phyloP scores from a whole-genome alignment of 768 basidiomycete species.

The Mycena leptocephala region DNA sequence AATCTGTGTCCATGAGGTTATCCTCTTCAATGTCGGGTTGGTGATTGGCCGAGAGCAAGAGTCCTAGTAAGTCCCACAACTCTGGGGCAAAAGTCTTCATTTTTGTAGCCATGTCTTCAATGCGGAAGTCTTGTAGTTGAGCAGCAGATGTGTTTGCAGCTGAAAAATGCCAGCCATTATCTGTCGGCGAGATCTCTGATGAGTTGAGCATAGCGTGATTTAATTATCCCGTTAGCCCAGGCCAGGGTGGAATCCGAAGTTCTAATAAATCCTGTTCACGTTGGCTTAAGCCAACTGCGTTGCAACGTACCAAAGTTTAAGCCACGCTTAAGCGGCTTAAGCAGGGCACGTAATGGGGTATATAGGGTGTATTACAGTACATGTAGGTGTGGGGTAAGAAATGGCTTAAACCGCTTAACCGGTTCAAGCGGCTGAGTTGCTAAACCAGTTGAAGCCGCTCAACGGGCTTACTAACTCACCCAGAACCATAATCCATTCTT shows the following conservation, averaged over 20 bases:
- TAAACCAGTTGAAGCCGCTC: too few species aligned
- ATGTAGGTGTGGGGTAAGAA: too few species aligned
- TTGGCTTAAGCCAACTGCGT: too few species aligned
- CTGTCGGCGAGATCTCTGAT: constrained; percentile 1
- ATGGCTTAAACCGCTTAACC: too few species aligned
- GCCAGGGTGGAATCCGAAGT: background rate
- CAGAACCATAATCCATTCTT: too few species aligned
- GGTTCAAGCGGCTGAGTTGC: too few species aligned
- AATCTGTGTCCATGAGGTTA: background rate
- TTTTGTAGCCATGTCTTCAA: constrained; percentile 27
- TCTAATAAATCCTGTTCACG: too few species aligned
- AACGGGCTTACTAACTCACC: too few species aligned
- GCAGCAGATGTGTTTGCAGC: background rate
- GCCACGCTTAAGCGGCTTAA: too few species aligned
- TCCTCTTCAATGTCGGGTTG: background rate
- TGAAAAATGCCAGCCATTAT: constrained; percentile 25
- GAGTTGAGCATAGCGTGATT: background rate
- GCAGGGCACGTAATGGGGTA: too few species aligned
- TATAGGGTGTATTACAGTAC: too few species aligned
- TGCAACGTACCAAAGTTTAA: too few species aligned
- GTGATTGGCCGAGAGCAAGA: constrained; percentile 5
- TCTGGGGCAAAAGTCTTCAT: constrained; percentile 22
- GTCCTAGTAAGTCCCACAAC: constrained; percentile 26
- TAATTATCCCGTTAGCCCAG: background rate
- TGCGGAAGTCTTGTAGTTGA: constrained; percentile 30